phyloP scores from a whole-genome alignment of 805 yeast genomes.

The Millerozyma acaciae region DNA sequence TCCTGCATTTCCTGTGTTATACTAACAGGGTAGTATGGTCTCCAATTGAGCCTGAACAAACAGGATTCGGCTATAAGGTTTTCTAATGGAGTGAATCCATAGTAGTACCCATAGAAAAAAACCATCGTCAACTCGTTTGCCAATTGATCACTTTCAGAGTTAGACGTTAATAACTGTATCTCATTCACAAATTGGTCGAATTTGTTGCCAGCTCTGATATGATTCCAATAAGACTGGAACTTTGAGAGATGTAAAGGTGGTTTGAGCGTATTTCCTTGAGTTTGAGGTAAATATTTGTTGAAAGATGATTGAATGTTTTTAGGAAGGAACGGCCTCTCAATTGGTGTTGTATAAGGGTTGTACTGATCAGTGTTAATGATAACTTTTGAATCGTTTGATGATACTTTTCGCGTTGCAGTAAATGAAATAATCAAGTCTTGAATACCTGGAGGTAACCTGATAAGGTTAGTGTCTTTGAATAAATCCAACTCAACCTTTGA shows the following conservation, averaged over 20 bases:
- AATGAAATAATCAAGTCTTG: slow-evolving; percentile 39
- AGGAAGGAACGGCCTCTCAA: slow-evolving; percentile 36
- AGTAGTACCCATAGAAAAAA: slow-evolving; percentile 41
- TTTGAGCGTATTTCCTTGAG: slow-evolving; percentile 18
- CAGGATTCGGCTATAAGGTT: slow-evolving; percentile 39
- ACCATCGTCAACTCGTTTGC: slow-evolving; percentile 36
- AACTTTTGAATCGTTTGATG: slow-evolving; percentile 17
- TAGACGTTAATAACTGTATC: slow-evolving; percentile 19
- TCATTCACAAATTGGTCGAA: slow-evolving; percentile 32
- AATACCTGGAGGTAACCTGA: slow-evolving; percentile 39
- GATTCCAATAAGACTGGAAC: slow-evolving; percentile 40
- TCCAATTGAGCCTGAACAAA: slow-evolving; percentile 40
- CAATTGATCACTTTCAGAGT: slow-evolving; percentile 17
- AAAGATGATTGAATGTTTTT: slow-evolving; percentile 14
- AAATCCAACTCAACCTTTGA: slow-evolving; percentile 28
- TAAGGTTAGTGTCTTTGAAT: slow-evolving; percentile 32
- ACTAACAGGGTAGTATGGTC: slow-evolving; percentile 26
- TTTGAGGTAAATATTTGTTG: slow-evolving; percentile 31
- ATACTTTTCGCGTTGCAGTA: slow-evolving; percentile 27
- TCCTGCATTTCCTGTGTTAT: slow-evolving; percentile 7
- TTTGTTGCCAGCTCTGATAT: slow-evolving; percentile 28
- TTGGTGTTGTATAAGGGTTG: slow-evolving; percentile 23
- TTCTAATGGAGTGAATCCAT: slow-evolving; percentile 41
- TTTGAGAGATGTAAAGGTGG: slow-evolving; percentile 34
- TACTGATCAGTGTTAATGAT: slow-evolving; percentile 19